Base-by-base conservation (phyloP, 2,329 filamentous ascomycete genomes). In the Fusarium domesticum region DNA sequence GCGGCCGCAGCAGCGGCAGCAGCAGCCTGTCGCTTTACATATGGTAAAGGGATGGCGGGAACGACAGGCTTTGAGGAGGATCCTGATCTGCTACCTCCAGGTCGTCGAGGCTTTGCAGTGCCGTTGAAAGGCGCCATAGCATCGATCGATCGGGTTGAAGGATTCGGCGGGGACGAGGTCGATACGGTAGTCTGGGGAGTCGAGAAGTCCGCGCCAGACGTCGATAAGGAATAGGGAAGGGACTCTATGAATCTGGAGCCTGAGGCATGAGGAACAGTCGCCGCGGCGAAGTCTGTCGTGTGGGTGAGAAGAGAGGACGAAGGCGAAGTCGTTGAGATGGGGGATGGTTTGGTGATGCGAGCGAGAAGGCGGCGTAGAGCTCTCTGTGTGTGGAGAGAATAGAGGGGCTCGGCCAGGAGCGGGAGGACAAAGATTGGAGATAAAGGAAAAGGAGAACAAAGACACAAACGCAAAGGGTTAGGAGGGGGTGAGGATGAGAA, bases 11-110 rank as follows among this genome's bases (percentile, higher is more conserved):
- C 60, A 23, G 64, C 59, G 17, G 63, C 55, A 10, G 63, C 56
- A 30, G 65, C 63, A 44, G 64, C 62, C 53, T 69, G 62, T 43
- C 67, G 66, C 53, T 68, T 71, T 39, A 66, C 59, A 48, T 68
- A 62, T 15, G 65, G 65, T 48, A 71, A 52, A 37, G 69, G 69
- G 35, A 71, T 63, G 43, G 62, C 69, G 46, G 69, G 68, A 44
- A 66, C 57, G 32, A 70, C 60, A 37, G 64, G 59, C 51, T 65
- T 67, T 45, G 59, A 48, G 45, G 52, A 57, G 41, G 63, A 59
- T 43, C 54, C 56, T 47, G 62, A 60, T 57, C 61, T 64, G 54
- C 52, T 53, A 37, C 51, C 42, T 42, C 51, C 58, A 45, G 54
- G 51, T 53, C 61, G 61, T 52, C 65, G 65, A 53, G 58, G 44